A percentile compares a stretch with the other conserved stretches of the same genome.
Conservation (phyloP, 257 asterid genomes). For the Solanum boliviense region DNA sequence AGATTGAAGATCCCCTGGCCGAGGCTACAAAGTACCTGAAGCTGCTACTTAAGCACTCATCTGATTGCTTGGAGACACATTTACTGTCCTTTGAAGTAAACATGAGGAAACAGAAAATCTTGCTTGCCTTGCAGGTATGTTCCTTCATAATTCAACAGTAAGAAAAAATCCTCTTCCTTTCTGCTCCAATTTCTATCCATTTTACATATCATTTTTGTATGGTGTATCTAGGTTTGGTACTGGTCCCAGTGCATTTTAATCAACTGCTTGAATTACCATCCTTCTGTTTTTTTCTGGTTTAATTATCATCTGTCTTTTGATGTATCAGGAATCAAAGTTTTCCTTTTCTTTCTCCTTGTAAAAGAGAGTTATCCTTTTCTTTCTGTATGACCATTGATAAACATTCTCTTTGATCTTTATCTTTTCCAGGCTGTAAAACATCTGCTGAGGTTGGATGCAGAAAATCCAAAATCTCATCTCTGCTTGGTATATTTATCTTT, state of each 20-base stretch:
- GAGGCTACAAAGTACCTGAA: constrained; percentile 95
- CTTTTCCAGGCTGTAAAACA: constrained; percentile 75
- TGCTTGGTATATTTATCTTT: constrained; percentile 57
- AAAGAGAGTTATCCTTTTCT: background rate
- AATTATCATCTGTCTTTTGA: background rate
- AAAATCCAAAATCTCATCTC: constrained; percentile 70
- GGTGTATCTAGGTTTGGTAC: background rate
- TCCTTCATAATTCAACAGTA: background rate
- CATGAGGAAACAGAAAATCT: constrained; percentile 69
- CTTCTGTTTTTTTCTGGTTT: background rate
- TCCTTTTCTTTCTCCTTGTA: background rate
- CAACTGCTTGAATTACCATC: background rate
- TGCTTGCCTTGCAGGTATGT: constrained; percentile 80
- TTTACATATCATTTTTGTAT: background rate
- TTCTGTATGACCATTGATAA: background rate
- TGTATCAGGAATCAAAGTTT: background rate
- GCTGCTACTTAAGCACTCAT: constrained; percentile 87
- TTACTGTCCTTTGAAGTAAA: constrained; percentile 84
- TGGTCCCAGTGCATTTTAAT: background rate
- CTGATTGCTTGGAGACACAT: constrained; percentile 76
- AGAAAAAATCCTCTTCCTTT: background rate
- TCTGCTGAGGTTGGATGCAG: constrained; percentile 64
- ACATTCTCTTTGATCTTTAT: background rate
- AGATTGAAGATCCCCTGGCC: constrained; percentile 87
- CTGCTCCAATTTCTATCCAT: background rate